Conservation (phyloP, 106 monocot genomes). For the Triglochin maritima region DNA sequence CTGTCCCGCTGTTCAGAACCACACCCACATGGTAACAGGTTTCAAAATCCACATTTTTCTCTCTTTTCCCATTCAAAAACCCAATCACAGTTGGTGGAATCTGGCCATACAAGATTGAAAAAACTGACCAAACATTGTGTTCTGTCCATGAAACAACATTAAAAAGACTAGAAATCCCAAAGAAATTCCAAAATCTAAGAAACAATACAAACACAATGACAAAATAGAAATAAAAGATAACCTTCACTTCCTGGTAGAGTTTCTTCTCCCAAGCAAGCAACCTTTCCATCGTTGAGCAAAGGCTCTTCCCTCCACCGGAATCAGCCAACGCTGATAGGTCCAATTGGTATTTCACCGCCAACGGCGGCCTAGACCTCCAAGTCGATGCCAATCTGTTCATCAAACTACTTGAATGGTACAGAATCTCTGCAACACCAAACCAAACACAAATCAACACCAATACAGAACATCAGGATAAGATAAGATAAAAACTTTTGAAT, state of each 20-base stretch:
- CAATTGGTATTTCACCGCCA: conserved; percentile 65
- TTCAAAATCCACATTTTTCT: background rate
- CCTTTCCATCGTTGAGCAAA: conserved; percentile 59
- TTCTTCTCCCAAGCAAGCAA: conserved; percentile 98
- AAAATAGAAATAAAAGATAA: conserved; percentile 5
- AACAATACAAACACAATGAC: background rate
- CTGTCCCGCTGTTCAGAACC: no score
- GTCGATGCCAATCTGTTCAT: conserved; percentile 65
- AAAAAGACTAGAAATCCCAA: no score
- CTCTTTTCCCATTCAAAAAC: background rate
- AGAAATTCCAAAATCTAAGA: no score
- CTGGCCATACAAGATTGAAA: no score
- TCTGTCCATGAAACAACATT: no score
- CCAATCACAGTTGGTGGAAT: background rate
- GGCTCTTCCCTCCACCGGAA: conserved; percentile 45
- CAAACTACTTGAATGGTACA: conserved; percentile 87
- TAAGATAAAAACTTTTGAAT: no score
- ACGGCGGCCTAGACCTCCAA: conserved; percentile 81
- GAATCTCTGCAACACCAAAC: conserved; percentile 48
- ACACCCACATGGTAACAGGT: background rate
- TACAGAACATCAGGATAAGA: background rate
- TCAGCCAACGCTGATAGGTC: conserved; percentile 39
- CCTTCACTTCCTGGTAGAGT: conserved; percentile 94
- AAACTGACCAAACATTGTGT: no score
- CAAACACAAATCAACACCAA: background rate